These are phyloP conservation scores for Phialemoniopsis sp. DNA, from an alignment of 2,329 filamentous ascomycete genomes.

Conservation along the genomic window DNA sequence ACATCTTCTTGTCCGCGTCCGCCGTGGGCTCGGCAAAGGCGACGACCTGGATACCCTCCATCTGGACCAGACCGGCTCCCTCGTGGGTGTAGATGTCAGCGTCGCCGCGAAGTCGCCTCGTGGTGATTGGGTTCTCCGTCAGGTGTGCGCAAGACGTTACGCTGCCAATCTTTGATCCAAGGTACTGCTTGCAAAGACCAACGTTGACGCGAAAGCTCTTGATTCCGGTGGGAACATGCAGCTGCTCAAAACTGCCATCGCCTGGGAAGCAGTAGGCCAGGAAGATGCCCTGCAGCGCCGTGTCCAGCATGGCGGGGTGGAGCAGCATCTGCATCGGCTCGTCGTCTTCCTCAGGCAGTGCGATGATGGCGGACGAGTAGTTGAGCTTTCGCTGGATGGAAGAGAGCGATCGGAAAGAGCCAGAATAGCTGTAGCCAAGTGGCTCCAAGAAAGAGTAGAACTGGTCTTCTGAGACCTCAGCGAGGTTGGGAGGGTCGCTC, in stretches of 20 bases:
- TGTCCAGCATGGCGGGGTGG: slow-evolving; percentile 20
- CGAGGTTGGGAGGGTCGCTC: not conserved
- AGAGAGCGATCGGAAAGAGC: not conserved
- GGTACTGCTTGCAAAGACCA: not conserved
- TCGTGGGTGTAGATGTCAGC: slow-evolving; percentile 10
- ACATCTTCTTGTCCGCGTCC: slow-evolving; percentile 12
- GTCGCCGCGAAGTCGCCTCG: slow-evolving; percentile 1
- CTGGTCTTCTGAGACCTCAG: not conserved
- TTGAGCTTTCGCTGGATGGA: not conserved
- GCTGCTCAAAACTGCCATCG: slow-evolving; percentile 17
- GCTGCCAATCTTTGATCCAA: not conserved
- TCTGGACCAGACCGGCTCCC: slow-evolving; percentile 8
- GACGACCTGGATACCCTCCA: slow-evolving; percentile 11
- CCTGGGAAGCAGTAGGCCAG: slow-evolving; percentile 18
- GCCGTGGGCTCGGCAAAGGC: slow-evolving; percentile 11
- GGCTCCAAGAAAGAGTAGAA: not conserved
- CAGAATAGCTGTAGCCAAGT: slow-evolving; percentile 1
- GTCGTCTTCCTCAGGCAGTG: not conserved
- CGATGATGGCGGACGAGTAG: slow-evolving; percentile 1
- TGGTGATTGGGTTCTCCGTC: slow-evolving; percentile 1
- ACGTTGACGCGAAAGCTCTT: slow-evolving; percentile 10
- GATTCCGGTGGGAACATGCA: slow-evolving; percentile 18
- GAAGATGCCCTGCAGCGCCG: slow-evolving; percentile 21
- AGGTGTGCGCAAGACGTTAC: slow-evolving; percentile 2
- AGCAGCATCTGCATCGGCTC: slow-evolving; percentile 9